Evolutionary conservation across 2,329 filamentous ascomycete species (phyloP), one percentile per base, ranked within the genome.

Genomic region (Teratosphaeria nubilosa): DNA sequence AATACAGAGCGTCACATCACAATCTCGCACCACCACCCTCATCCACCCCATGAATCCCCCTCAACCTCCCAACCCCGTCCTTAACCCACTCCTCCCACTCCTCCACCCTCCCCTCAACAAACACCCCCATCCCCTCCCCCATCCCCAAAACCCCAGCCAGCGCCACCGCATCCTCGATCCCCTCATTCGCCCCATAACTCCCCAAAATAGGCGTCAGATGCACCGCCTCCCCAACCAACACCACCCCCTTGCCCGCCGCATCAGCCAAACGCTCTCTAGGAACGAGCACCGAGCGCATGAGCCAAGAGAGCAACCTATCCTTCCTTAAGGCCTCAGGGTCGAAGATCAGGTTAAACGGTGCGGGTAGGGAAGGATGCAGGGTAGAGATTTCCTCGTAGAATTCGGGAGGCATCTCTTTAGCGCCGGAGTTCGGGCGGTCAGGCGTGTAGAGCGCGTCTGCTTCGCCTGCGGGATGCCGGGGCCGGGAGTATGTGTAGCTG

Each of bases 181-280:
- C 74, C 6, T 62, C 63, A 60, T 76, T 76, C 6, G 73, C 75
- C 5, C 62, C 66, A 10, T 71, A 61, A 4, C 75, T 72, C 5
- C 75, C 74, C 3, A 76, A 60, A 27, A 77, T 74, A 0, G 74
- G 73, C 56, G 72, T 65, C 1, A 73, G 70, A 60, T 76, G 75
- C 2, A 68, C 68, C 7, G 75, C 68, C 60, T 77, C 75, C 9
- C 75, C 75, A 4, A 76, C 55, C n/a, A 74, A 55, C 3, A 71
- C 59, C 4, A 73, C 61, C 22, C 67, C 65, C 14, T 64, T 61
- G 9, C 63, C 60, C 1, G 65, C 65, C 0, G 70, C 56, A 5
- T 61, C 54, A 22, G 66, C 56, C 6, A 74, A 59, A 0, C 70
- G 63, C 16, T 55, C 20, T 7, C 60, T 54, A 0, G 63, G 48